A percentile compares a stretch with the other conserved stretches of the same genome.
These are phyloP conservation scores for Russula compacta DNA, from an alignment of 768 basidiomycete genomes.

Conservation along the genomic window DNA sequence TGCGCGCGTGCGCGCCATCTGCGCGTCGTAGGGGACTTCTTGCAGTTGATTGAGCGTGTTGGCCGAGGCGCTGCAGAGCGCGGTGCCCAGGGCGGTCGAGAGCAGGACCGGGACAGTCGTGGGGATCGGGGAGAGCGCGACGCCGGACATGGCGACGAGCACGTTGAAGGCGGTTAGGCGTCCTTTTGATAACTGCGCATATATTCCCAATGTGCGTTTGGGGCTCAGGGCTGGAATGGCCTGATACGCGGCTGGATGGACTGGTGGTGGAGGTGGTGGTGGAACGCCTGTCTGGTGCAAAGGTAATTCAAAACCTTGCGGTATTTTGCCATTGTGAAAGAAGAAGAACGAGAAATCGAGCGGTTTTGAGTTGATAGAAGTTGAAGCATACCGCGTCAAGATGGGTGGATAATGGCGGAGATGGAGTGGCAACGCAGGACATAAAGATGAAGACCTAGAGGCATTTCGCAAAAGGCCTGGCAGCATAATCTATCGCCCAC, in stretches of 20 bases:
- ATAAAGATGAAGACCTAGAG: constrained; percentile 2
- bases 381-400: constrained; percentile 3
- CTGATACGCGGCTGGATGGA: constrained; percentile 21
- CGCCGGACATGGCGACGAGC: constrained; percentile 83
- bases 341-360: constrained; percentile 16
- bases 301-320: not conserved
- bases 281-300: not conserved
- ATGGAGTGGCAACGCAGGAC: not conserved
- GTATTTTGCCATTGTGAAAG: not conserved
- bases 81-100: constrained; percentile 81
- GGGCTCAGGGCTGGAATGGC: constrained; percentile 35
- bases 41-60: constrained; percentile 93
- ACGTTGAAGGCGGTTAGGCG: constrained; percentile 78
- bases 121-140: constrained; percentile 86
- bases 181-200: constrained; percentile 76
- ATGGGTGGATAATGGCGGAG: constrained; percentile 10
- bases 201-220: constrained; percentile 49
- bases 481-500: constrained; percentile 5
- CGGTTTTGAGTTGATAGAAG: not conserved
- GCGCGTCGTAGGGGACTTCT: constrained; percentile 93
- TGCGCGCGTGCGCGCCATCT: constrained; percentile 85
- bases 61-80: constrained; percentile 85
- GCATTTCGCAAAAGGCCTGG: not conserved
- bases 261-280: constrained; percentile 7
- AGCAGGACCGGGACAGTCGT: constrained; percentile 77